Conservation (phyloP, 2,329 filamentous ascomycete genomes). For the Aspergillus novoparasiticus region DNA sequence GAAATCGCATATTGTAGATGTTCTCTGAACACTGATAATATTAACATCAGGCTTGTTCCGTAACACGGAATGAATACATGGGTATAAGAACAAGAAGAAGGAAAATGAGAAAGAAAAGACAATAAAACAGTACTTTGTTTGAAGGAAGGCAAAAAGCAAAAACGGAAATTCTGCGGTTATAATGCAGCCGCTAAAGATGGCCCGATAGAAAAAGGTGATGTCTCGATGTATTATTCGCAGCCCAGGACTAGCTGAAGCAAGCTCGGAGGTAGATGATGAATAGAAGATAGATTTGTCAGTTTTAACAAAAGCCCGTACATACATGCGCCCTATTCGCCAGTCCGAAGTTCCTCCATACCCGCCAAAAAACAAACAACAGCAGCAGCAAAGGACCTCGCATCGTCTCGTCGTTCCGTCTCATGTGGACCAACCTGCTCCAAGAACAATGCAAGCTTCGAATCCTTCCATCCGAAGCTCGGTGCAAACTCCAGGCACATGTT, state of each 20-base stretch:
- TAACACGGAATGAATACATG: background rate
- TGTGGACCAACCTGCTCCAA: background rate
- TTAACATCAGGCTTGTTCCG: background rate
- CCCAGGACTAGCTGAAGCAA: background rate
- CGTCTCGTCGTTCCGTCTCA: background rate
- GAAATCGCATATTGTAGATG: background rate
- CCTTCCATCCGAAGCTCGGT: conserved; percentile 24
- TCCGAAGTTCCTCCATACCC: background rate
- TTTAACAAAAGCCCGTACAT: background rate
- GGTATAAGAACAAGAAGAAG: background rate
- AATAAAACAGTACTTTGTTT: background rate
- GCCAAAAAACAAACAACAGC: conserved; percentile 3
- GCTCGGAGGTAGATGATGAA: background rate
- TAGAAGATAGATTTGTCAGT: background rate
- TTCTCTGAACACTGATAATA: background rate
- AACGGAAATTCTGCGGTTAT: fast-evolving
- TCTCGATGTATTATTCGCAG: background rate
- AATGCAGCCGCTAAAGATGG: background rate
- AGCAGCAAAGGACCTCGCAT: background rate
- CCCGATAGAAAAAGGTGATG: background rate
- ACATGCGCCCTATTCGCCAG: background rate
- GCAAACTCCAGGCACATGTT: conserved; percentile 30
- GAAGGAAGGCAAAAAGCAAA: too few species aligned
- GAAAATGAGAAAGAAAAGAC: background rate
- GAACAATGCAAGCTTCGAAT: background rate